These are phyloP conservation scores for Phytophthora niederhauseri DNA, from an alignment of 352 stramenopile species.

Conservation along the genomic window DNA sequence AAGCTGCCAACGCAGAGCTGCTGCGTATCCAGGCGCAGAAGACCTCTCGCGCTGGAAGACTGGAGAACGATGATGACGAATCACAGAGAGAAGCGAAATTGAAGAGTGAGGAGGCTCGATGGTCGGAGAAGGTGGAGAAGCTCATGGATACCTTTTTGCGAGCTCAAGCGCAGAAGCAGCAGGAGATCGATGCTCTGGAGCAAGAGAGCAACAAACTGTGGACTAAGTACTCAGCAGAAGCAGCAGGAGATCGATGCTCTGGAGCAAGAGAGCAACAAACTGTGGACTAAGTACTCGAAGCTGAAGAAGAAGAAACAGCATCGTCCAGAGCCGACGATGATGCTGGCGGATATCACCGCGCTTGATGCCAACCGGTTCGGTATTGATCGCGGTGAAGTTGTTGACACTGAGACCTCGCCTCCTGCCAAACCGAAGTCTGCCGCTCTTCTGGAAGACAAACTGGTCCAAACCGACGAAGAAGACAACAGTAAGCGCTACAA, in stretches of 20 bases:
- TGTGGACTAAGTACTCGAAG: constrained; percentile 54
- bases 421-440: background rate
- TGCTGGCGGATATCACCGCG: constrained; percentile 60
- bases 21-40: constrained; percentile 26
- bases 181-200: constrained; percentile 61
- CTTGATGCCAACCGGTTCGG: constrained; percentile 73
- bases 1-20: constrained; percentile 38
- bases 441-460: constrained; percentile 51
- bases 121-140: constrained; percentile 55
- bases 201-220: constrained; percentile 64
- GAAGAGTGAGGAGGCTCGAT: constrained; percentile 22
- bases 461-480: constrained; percentile 65
- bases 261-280: constrained; percentile 63
- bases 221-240: no score
- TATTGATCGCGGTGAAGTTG: constrained; percentile 45
- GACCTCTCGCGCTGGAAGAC: constrained; percentile 40
- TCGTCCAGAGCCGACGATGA: constrained; percentile 31
- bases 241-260: constrained; percentile 67
- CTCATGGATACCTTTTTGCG: constrained; percentile 68
- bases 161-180: constrained; percentile 62
- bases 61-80: constrained; percentile 59
- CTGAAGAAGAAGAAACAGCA: constrained; percentile 39
- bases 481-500: constrained; percentile 14
- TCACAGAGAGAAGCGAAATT: background rate
- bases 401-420: constrained; percentile 5